A percentile compares a stretch with the other conserved stretches of the same genome.
phyloP scores from a whole-genome alignment of 1,139 yeast species.

The Blastobotrys petasosporus region DNA sequence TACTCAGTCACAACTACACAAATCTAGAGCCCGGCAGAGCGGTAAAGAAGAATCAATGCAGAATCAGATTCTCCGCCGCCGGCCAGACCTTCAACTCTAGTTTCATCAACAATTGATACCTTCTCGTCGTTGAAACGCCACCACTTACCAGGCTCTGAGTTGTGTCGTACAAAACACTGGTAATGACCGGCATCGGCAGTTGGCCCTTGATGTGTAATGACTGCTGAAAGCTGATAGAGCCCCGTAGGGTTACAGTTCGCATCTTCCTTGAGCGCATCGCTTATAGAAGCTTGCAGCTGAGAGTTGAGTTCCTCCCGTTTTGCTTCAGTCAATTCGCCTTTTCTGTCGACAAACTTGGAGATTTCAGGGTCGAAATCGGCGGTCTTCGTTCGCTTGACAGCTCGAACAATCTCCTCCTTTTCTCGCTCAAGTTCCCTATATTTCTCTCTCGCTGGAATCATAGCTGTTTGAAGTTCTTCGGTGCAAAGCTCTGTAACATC shows the following conservation, averaged over 20 bases:
- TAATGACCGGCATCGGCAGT: conserved; percentile 97
- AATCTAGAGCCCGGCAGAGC: conserved; percentile 40
- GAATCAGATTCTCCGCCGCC: conserved; percentile 99
- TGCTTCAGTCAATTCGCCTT: conserved; percentile 31
- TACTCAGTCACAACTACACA: not conserved
- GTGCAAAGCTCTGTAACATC: conserved; percentile 85
- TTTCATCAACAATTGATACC: conserved; percentile 69
- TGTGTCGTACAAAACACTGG: conserved; percentile 78
- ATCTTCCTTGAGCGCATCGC: conserved; percentile 33
- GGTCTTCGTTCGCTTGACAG: conserved; percentile 60
- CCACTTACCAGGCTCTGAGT: conserved; percentile 66
- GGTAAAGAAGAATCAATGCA: conserved; percentile 81
- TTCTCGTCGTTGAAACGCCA: conserved; percentile 93
- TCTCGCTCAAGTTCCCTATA: conserved; percentile 73
- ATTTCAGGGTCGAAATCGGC: conserved; percentile 27
- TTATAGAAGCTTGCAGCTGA: conserved; percentile 27
- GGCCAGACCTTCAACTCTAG: conserved; percentile 74
- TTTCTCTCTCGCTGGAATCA: conserved; percentile 69
- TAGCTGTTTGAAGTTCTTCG: conserved; percentile 58
- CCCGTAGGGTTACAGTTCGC: conserved; percentile 82
- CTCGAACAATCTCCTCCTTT: conserved; percentile 64
- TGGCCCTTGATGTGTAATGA: conserved; percentile 91
- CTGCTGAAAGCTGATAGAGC: conserved; percentile 73
- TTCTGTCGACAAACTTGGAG: conserved; percentile 27
- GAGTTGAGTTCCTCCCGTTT: conserved; percentile 36